phyloP scores from a whole-genome alignment of 192 early-diverging fungal genomes.

The Coemansia reversa region DNA sequence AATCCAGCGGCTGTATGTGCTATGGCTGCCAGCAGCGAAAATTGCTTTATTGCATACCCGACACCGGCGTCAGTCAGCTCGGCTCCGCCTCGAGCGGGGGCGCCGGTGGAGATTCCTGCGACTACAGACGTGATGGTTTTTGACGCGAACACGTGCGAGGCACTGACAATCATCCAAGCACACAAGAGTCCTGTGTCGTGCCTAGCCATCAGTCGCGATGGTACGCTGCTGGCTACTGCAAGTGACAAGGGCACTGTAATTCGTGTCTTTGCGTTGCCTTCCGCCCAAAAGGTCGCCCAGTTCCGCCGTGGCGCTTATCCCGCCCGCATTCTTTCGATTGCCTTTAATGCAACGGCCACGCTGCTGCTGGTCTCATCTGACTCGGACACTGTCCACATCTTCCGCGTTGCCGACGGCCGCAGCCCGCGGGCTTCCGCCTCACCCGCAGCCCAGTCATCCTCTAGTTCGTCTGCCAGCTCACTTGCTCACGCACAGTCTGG shows the following conservation, averaged over 20 bases:
- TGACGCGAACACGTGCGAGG: conserved; percentile 83
- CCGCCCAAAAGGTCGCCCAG: conserved; percentile 84
- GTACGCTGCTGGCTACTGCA: conserved; percentile 91
- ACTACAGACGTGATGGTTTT: conserved; percentile 77
- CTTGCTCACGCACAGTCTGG: conserved; percentile 18
- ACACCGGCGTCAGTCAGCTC: conserved; percentile 66
- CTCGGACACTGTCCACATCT: conserved; percentile 96
- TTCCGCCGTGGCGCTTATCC: conserved; percentile 94
- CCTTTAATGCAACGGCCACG: conserved; percentile 67
- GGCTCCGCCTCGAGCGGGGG: conserved; percentile 54
- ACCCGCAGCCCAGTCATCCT: conserved; percentile 10
- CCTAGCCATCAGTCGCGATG: conserved; percentile 85
- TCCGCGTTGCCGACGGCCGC: conserved; percentile 65
- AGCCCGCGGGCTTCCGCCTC: conserved; percentile 17
- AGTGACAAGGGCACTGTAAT: conserved; percentile 99
- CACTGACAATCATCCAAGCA: conserved; percentile 91
- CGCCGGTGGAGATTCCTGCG: conserved; percentile 48
- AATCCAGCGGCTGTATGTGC: conserved; percentile 88
- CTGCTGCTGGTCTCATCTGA: conserved; percentile 70
- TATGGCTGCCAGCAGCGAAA: conserved; percentile 89
- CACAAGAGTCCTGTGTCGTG: conserved; percentile 90
- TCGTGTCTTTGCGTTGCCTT: conserved; percentile 86
- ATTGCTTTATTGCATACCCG: conserved; percentile 94
- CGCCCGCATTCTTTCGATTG: conserved; percentile 86
- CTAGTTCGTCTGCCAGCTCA: conserved; percentile 39